phyloP scores from a whole-genome alignment of 2,329 filamentous ascomycete genomes.

The Pyrenochaeta sp. region DNA sequence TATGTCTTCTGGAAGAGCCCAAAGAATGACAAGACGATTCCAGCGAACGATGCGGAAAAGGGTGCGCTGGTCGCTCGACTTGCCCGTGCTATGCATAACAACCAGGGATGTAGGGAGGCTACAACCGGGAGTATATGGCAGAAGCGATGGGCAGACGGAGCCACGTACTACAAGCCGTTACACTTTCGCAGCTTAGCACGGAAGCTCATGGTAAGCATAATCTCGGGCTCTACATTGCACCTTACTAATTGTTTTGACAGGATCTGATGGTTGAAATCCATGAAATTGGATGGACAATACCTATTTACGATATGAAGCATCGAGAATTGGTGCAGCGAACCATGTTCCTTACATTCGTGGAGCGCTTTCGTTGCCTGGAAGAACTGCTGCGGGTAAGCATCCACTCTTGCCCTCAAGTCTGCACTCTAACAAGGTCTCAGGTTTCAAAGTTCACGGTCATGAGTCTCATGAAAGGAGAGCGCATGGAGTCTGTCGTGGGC shows the following conservation, averaged over 20 bases:
- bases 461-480: too few relatives aligned
- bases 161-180: conserved; percentile 3
- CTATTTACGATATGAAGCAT: conserved; percentile 8
- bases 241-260: conserved; percentile 2
- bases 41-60: neutral
- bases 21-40: conserved; percentile 2
- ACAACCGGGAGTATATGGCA: neutral
- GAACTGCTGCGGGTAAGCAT: conserved; percentile 12
- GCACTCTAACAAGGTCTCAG: too few relatives aligned
- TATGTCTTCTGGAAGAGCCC: too few relatives aligned
- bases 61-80: neutral
- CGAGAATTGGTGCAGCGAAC: conserved; percentile 11
- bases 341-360: conserved; percentile 14
- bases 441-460: too few relatives aligned
- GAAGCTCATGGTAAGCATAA: conserved; percentile 8
- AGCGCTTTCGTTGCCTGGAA: conserved; percentile 10
- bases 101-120: conserved; percentile 3
- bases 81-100: conserved; percentile 11
- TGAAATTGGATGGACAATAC: conserved; percentile 12
- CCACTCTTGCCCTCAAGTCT: neutral
- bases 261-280: conserved; percentile 10
- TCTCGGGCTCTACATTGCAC: neutral
- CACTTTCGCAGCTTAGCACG: conserved; percentile 4
- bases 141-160: conserved; percentile 11
- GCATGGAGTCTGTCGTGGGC: too few relatives aligned